Conservation (phyloP, 805 yeast genomes). For the Hanseniaspora occidentalis region DNA sequence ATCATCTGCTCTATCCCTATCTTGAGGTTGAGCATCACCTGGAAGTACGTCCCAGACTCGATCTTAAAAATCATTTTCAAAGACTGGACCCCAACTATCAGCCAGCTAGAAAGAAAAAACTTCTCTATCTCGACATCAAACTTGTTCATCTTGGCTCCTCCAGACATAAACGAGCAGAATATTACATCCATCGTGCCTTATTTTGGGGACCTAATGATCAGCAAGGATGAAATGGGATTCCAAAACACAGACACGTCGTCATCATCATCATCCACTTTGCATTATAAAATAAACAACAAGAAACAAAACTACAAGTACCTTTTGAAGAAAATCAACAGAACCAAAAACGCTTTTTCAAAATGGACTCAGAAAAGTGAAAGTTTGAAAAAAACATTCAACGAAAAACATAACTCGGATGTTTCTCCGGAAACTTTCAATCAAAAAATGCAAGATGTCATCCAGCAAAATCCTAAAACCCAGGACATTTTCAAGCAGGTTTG, state of each 20-base stretch:
- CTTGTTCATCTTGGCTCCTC: conserved; percentile 64
- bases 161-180: conserved; percentile 72
- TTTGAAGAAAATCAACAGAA: conserved; percentile 52
- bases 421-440: too few species aligned
- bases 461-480: conserved; percentile 10
- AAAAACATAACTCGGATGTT: too few species aligned
- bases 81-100: conserved; percentile 89
- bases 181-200: conserved; percentile 58
- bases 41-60: conserved; percentile 58
- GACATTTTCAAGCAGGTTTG: conserved; percentile 11
- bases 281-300: conserved; percentile 6
- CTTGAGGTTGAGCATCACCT: conserved; percentile 56
- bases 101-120: conserved; percentile 65
- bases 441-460: not conserved
- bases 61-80: conserved; percentile 48
- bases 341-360: conserved; percentile 60
- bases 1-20: conserved; percentile 73
- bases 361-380: conserved; percentile 56
- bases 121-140: conserved; percentile 41
- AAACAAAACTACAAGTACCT: conserved; percentile 35
- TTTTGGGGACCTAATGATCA: conserved; percentile 72
- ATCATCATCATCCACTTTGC: not conserved
- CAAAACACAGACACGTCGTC: conserved; percentile 6
- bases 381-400: conserved; percentile 30
- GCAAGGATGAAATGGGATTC: conserved; percentile 17